Base-by-base conservation (phyloP, 2,329 filamentous ascomycete species). In the Penicillium crustosum region DNA sequence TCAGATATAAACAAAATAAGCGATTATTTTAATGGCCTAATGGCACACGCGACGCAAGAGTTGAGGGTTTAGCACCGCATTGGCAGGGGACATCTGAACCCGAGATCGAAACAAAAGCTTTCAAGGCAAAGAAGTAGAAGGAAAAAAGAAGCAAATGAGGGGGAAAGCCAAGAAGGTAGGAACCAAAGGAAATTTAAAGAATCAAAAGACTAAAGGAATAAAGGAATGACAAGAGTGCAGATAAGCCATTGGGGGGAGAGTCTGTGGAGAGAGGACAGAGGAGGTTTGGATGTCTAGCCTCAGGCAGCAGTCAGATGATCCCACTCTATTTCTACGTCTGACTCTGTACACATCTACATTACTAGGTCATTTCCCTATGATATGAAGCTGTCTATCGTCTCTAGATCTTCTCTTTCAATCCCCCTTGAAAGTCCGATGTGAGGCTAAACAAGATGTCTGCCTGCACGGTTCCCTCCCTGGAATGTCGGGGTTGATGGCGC, bases 281-380 rank as follows among this genome's bases (percentile, higher is more conserved):
- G 19, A 42, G 36, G 17, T n/a, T 49, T 29, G 31, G 21, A 35
- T 25, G 2, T 6, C 0, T 38, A 31, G 47, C 53, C 53, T 56
- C 48, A 56, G 53, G 53, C 53, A 56, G 9, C 44, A 55, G 53
- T 55, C 53, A 55, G 44, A 55, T 55, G 45, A 55, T 42, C 36
- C 9, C 29, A 21, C 31, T 49, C 3, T 49, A 39, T 36, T 35
- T 48, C 29, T 35, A 48, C 31, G 19, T 47, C 23, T 17, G 17
- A 2, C 8, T n/a, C 23, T 27, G 31, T 48, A 5, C 21, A 23
- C 3, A 48, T 48, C 31, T n/a, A 35, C 45, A 48, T 36, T 23
- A 12, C 19, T 35, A 7, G 7, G 0, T 49, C 19, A 36, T 10
- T 39, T 17, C 47, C 13, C 31, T 12, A 35, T 25, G 4, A 4